Conservation (phyloP, 2,329 filamentous ascomycete species). For the Fusarium euwallaceae region DNA sequence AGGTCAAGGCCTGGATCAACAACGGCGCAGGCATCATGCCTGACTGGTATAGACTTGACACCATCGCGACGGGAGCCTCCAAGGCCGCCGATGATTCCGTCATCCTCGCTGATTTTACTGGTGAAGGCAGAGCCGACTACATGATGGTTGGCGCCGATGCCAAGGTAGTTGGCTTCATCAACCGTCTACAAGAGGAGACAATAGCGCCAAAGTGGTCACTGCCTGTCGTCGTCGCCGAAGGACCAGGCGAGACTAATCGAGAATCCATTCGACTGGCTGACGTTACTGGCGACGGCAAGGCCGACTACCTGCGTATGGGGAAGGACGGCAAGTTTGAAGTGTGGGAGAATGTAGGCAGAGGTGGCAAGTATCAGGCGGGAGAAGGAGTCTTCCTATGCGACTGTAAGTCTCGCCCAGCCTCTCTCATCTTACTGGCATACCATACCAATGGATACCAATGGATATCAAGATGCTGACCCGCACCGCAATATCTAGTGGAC, state of each 20-base stretch:
- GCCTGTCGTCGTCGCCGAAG: neutral
- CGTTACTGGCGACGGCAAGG: neutral
- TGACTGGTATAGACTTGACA: neutral
- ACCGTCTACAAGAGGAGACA: neutral
- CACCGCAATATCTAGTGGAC: neutral
- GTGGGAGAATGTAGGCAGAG: neutral
- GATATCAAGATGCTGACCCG: neutral
- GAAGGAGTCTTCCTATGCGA: neutral
- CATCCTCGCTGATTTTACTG: neutral
- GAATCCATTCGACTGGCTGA: neutral
- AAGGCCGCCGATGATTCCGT: neutral
- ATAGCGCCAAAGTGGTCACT: neutral
- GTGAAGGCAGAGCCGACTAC: neutral
- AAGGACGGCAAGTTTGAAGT: neutral
- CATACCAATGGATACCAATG: too few relatives aligned
- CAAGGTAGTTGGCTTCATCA: neutral
- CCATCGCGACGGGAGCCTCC: neutral
- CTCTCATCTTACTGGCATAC: too few relatives aligned
- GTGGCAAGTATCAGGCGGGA: neutral
- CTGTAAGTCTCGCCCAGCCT: neutral
- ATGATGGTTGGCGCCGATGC: neutral
- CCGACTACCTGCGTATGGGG: neutral
- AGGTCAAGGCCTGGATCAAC: neutral
- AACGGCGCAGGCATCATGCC: neutral
- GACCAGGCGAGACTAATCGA: neutral